phyloP scores from a whole-genome alignment of 495 filamentous ascomycete species.

The Parmelia sp. region DNA sequence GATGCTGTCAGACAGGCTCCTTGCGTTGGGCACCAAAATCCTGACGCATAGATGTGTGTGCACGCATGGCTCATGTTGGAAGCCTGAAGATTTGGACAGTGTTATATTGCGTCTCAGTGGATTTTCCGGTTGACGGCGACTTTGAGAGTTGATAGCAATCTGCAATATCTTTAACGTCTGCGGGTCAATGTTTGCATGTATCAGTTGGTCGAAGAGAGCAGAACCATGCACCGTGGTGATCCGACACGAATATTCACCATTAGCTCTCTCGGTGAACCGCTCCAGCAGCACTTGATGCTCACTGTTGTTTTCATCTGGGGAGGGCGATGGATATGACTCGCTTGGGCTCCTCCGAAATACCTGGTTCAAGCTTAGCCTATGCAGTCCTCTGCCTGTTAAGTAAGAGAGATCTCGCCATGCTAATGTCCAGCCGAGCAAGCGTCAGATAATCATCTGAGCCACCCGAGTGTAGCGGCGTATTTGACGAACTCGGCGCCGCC shows the following conservation, averaged over 20 bases:
- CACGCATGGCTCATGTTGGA: conserved; percentile 1
- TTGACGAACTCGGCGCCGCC: background rate
- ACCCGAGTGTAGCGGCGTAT: background rate
- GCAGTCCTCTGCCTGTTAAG: background rate
- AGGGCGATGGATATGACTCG: conserved; percentile 15
- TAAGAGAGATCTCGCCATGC: conserved; percentile 14
- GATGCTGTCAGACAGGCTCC: conserved; percentile 11
- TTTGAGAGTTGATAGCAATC: conserved; percentile 11
- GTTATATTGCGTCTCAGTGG: conserved; percentile 7
- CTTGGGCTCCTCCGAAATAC: conserved; percentile 10
- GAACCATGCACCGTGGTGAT: conserved; percentile 10
- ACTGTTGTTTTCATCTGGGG: conserved; percentile 1
- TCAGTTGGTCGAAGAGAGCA: conserved; percentile 11
- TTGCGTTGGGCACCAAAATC: conserved; percentile 20
- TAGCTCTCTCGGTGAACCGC: background rate
- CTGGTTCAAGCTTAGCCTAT: background rate
- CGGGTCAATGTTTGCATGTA: conserved; percentile 2
- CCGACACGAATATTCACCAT: conserved; percentile 12
- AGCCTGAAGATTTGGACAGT: conserved; percentile 8
- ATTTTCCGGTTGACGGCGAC: conserved; percentile 7
- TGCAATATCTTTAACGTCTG: conserved; percentile 11
- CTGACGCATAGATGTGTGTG: conserved; percentile 15
- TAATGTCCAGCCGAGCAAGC: conserved; percentile 22
- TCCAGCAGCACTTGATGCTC: conserved; percentile 14
- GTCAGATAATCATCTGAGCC: conserved; percentile 16